Evolutionary conservation across 2,329 filamentous ascomycete genomes (phyloP).

Genomic region (Apiospora koreana): DNA sequence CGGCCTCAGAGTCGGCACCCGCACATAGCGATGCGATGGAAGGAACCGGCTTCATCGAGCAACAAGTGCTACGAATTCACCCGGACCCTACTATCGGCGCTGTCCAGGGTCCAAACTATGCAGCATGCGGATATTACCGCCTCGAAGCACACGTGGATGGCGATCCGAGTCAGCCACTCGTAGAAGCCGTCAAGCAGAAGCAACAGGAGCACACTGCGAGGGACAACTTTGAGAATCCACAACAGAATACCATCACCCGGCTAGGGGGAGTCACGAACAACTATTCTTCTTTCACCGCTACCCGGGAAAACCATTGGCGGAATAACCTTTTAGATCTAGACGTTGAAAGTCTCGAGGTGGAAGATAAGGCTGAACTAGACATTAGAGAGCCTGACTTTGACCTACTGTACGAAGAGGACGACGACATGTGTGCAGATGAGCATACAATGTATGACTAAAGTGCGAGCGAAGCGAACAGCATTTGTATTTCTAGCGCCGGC

Average conservation of each 20-base stretch:
- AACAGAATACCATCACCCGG: neutral
- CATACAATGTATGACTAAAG: neutral
- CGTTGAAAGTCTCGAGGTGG: neutral
- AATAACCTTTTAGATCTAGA: neutral
- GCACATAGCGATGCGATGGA: neutral
- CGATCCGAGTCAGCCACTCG: constrained; percentile 44
- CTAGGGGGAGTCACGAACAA: neutral
- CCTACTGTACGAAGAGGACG: neutral
- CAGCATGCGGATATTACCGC: constrained; percentile 46
- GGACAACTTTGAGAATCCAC: no score
- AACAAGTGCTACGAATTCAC: constrained; percentile 42
- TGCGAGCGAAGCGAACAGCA: neutral
- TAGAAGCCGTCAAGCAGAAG: constrained; percentile 41
- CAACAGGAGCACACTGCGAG: constrained; percentile 43
- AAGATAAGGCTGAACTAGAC: neutral
- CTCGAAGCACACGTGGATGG: constrained; percentile 48
- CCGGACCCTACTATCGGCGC: constrained; percentile 52
- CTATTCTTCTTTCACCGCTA: neutral
- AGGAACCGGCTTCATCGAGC: constrained; percentile 37
- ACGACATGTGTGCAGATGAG: neutral
- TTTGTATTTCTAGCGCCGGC: neutral
- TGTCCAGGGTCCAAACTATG: constrained; percentile 57
- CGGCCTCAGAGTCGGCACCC: constrained; percentile 15
- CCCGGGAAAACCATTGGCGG: neutral
- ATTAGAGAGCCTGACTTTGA: neutral